These are phyloP conservation scores for Penicillium sp. DNA, from an alignment of 2,329 filamentous ascomycete genomes.

Conservation along the genomic window DNA sequence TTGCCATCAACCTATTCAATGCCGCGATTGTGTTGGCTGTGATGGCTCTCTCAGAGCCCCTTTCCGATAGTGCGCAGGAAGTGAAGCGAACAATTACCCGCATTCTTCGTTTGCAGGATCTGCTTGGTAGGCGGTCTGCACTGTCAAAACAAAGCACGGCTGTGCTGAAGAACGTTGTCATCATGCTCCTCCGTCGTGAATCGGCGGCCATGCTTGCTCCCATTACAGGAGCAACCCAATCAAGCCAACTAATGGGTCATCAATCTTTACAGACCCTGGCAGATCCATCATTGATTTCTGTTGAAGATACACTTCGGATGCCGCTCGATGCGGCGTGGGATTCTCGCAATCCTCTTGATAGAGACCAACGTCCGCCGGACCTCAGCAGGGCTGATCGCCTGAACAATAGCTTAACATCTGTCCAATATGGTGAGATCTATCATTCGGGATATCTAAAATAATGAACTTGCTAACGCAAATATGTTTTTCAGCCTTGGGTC, in stretches of 20 bases:
- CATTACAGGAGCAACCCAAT: conserved; percentile 6
- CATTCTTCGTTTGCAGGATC: conserved; percentile 41
- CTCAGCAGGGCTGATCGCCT: conserved; percentile 13
- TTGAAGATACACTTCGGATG: conserved; percentile 23
- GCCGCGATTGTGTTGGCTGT: conserved; percentile 45
- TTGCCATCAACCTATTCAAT: conserved; percentile 47
- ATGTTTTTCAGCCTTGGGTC: conserved; percentile 6
- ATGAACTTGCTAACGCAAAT: neutral
- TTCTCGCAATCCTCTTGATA: neutral
- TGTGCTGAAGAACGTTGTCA: conserved; percentile 23
- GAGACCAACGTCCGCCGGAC: conserved; percentile 9
- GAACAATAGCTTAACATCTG: conserved; percentile 23
- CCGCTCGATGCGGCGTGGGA: conserved; percentile 16
- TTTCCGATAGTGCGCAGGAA: conserved; percentile 43
- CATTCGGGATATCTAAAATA: neutral
- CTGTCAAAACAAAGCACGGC: conserved; percentile 35
- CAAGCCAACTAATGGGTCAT: neutral
- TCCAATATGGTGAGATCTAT: conserved; percentile 19
- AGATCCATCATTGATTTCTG: conserved; percentile 11
- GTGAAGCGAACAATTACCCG: conserved; percentile 44
- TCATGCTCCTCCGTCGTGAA: conserved; percentile 23
- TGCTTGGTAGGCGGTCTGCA: conserved; percentile 32
- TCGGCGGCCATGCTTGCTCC: conserved; percentile 23
- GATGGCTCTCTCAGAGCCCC: conserved; percentile 41
- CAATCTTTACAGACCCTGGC: neutral